Evolutionary conservation across 2,329 filamentous ascomycete species (phyloP).

Genomic region (Colletotrichum navitas): DNA sequence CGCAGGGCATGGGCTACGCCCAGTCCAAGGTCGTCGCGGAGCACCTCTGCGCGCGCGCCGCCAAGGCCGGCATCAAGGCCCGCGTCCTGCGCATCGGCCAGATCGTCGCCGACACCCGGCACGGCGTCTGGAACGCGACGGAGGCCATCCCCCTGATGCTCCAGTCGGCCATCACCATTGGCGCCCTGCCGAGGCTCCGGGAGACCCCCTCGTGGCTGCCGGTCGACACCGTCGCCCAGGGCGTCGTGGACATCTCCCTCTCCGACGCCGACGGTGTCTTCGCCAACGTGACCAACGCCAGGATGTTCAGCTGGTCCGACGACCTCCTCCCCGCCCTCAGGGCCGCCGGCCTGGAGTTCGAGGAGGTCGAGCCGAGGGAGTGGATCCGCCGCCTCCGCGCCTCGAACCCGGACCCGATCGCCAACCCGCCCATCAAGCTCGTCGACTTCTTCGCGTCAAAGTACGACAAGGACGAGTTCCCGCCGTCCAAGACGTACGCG

Average conservation of each 20-base stretch:
- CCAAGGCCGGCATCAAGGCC: constrained; percentile 48
- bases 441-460: constrained; percentile 61
- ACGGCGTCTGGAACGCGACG: constrained; percentile 64
- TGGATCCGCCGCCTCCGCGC: constrained; percentile 59
- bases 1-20: constrained; percentile 58
- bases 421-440: constrained; percentile 66
- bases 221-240: constrained; percentile 58
- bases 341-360: constrained; percentile 59
- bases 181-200: constrained; percentile 58
- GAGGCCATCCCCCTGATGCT: constrained; percentile 68
- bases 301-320: constrained; percentile 61
- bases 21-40: constrained; percentile 58
- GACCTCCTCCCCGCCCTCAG: constrained; percentile 64
- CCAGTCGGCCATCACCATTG: constrained; percentile 57
- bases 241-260: constrained; percentile 55
- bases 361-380: constrained; percentile 56
- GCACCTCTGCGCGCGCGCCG: constrained; percentile 52
- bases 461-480: constrained; percentile 58
- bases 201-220: constrained; percentile 61
- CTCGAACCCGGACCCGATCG: constrained; percentile 58
- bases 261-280: constrained; percentile 50
- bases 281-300: constrained; percentile 62
- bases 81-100: constrained; percentile 63
- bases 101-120: constrained; percentile 60
- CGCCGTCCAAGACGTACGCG: constrained; percentile 56